Evolutionary conservation across 2,329 filamentous ascomycete species (phyloP), one percentile per base, ranked within the genome.

Genomic region (Botrytis pseudocinerea): DNA sequence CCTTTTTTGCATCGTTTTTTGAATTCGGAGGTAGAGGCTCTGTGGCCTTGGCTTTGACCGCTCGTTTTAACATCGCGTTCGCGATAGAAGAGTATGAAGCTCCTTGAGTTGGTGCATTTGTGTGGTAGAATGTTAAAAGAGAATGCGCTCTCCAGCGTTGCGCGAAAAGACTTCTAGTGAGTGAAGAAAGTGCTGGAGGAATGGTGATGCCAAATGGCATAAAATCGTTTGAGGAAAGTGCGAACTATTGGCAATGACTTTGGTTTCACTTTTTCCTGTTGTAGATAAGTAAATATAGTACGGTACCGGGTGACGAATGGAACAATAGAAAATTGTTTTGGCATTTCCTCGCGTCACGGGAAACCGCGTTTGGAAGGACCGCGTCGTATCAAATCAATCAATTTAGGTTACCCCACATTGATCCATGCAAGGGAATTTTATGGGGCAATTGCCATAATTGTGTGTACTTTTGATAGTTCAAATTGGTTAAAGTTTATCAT

Each of bases 1-100:
- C 84, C 79, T 89, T 88, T 7, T 83, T 75, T 40, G 77, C 72
- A 54, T 76, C 73, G 16, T 71, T 74, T 68, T 80, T 80, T n/a
- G 76, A 48, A 22, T 76, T 73, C 8, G 74, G 71, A 72, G 76
- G 74, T 18, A 20, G 38, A n/a, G 48, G n/a, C n/a, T 69, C 65
- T 32, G 65, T 59, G 28, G 64, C 70, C 73, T 74, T 72, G 10
- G 74, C 74, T 60, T 79, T 77, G 5, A 75, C 72, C 40, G 80
- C 80, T 62, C 79, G 75, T 38, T 71, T 69, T 73, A 83, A 76
- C 82, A 83, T 83, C 61, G 77, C 76, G 73, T 77, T 78, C 72
- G 77, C 78, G 70, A 80, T 80, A 35, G 79, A 79, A 59, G 80
- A 79, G 72, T 81, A 78, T 40, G 6, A 35, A 40, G 38, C 54